phyloP scores from a whole-genome alignment of 2,329 filamentous ascomycete genomes.

The Trichoderma gracile region DNA sequence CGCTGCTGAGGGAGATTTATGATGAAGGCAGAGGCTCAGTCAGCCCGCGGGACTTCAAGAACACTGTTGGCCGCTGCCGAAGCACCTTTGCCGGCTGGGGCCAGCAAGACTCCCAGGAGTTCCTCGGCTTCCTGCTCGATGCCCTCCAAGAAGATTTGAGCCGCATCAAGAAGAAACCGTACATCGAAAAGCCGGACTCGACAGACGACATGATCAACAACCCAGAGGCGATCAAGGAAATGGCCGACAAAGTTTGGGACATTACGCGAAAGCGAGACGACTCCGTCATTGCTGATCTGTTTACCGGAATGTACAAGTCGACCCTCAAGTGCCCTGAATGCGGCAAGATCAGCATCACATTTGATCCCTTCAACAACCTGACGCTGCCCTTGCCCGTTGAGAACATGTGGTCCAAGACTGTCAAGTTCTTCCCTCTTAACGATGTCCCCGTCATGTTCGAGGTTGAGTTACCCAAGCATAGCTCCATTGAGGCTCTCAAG shows the following conservation, averaged over 20 bases:
- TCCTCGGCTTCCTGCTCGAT: slow-evolving; percentile 91
- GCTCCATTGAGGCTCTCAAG: slow-evolving; percentile 68
- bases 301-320: slow-evolving; percentile 98
- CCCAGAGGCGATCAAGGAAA: slow-evolving; percentile 73
- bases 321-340: slow-evolving; percentile 90
- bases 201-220: slow-evolving; percentile 94
- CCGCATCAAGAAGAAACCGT: slow-evolving; percentile 90
- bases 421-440: slow-evolving; percentile 77
- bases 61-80: slow-evolving; percentile 75
- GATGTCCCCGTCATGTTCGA: slow-evolving; percentile 69
- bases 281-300: slow-evolving; percentile 91
- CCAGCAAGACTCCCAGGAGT: slow-evolving; percentile 97
- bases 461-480: slow-evolving; percentile 79
- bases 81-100: slow-evolving; percentile 90
- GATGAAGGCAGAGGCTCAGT: slow-evolving; percentile 68
- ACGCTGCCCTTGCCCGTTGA: slow-evolving; percentile 88
- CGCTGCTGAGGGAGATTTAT: slow-evolving; percentile 77
- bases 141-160: slow-evolving; percentile 94
- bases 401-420: slow-evolving; percentile 72
- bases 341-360: slow-evolving; percentile 95
- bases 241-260: slow-evolving; percentile 86
- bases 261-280: slow-evolving; percentile 93
- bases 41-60: slow-evolving; percentile 79
- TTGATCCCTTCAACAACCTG: slow-evolving; percentile 94
- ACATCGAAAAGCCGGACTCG: slow-evolving; percentile 95